phyloP scores from a whole-genome alignment of 1,284 basidiomycete genomes.

The Volvariella surrecta region DNA sequence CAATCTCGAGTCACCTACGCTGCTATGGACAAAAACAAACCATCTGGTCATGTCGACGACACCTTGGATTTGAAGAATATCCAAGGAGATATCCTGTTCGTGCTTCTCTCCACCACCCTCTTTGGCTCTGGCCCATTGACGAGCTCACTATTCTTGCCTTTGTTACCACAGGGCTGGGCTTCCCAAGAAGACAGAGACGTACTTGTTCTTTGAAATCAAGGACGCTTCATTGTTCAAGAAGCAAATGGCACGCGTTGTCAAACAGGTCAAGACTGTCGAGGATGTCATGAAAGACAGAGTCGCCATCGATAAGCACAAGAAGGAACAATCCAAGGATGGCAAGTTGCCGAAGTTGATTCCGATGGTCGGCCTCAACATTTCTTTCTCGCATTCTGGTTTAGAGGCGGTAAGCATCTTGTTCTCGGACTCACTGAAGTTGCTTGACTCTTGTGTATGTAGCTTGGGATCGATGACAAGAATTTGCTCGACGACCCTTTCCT shows the following conservation, averaged over 20 bases:
- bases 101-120: neutral
- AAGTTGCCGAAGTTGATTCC: conserved; percentile 19
- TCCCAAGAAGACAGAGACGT: conserved; percentile 33
- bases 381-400: conserved; percentile 29
- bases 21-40: no score
- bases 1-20: no score
- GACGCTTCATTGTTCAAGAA: conserved; percentile 21
- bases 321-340: conserved; percentile 13
- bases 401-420: conserved; percentile 15
- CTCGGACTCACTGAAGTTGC: neutral
- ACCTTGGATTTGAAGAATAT: conserved; percentile 30
- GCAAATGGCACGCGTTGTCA: conserved; percentile 20
- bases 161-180: conserved; percentile 25
- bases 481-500: conserved; percentile 19
- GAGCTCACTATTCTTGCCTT: neutral
- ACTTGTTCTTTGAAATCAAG: conserved; percentile 31
- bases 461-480: conserved; percentile 22
- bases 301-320: conserved; percentile 24
- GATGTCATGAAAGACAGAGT: conserved; percentile 24
- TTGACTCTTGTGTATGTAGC: conserved; percentile 13
- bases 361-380: conserved; percentile 26
- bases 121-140: neutral
- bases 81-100: conserved; percentile 41
- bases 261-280: conserved; percentile 23
- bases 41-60: no score